phyloP scores from a whole-genome alignment of 192 early-diverging fungal genomes.

The Thoreauomyces humboldtii region DNA sequence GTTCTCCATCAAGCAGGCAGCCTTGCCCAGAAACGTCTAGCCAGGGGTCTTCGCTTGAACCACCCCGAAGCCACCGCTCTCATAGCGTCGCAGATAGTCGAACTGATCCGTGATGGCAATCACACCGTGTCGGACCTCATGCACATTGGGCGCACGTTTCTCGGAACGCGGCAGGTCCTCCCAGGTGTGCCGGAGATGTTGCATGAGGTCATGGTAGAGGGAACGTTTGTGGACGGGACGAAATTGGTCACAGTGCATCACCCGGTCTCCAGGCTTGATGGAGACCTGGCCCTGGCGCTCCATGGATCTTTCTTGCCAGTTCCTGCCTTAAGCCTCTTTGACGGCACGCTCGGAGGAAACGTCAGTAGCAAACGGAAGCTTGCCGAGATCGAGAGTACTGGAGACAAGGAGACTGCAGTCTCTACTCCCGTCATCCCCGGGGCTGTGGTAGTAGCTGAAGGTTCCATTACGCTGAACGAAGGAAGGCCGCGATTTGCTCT shows the following conservation, averaged over 20 bases:
- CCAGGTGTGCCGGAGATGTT: constrained; percentile 67
- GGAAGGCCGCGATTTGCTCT: constrained; percentile 67
- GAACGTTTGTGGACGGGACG: constrained; percentile 90
- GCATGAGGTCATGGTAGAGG: constrained; percentile 85
- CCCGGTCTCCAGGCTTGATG: constrained; percentile 81
- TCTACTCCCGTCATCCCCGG: no score
- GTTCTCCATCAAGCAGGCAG: constrained; percentile 79
- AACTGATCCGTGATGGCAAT: constrained; percentile 85
- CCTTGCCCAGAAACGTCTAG: constrained; percentile 87
- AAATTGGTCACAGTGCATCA: constrained; percentile 93
- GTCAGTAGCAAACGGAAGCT: neutral
- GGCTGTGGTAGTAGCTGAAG: constrained; percentile 13
- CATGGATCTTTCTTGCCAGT: constrained; percentile 85
- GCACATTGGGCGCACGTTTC: constrained; percentile 80
- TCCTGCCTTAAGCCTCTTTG: constrained; percentile 43
- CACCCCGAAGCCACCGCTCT: constrained; percentile 82
- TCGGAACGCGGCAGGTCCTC: constrained; percentile 83
- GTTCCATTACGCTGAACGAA: constrained; percentile 73
- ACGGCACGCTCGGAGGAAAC: neutral
- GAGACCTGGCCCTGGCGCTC: constrained; percentile 78
- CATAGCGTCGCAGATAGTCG: constrained; percentile 81
- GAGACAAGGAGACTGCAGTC: no score
- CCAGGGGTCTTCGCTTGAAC: constrained; percentile 86
- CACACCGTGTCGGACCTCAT: constrained; percentile 86
- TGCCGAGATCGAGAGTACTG: neutral